Conservation (phyloP, 225 moss, liverwort and hornwort species). For the Bryum argenteum region DNA sequence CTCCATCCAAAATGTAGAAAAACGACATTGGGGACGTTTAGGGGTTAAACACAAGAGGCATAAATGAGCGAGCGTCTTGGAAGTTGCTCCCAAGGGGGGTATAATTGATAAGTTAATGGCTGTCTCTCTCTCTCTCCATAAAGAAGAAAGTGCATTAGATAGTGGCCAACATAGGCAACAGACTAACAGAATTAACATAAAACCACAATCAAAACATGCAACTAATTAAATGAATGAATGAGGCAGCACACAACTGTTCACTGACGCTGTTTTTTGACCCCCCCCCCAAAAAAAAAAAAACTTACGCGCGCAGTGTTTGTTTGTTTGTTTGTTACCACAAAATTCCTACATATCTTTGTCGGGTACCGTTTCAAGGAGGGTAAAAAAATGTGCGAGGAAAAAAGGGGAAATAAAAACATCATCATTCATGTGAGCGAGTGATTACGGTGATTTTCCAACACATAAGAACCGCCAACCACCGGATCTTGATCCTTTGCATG, state of each 20-base stretch:
- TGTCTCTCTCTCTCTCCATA: too few species aligned
- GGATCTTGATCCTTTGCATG: constrained; percentile 28
- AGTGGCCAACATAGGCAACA: constrained; percentile 37
- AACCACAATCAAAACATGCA: constrained; percentile 18
- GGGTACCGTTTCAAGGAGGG: neutral
- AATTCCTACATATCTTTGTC: neutral
- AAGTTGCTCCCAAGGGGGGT: constrained; percentile 4
- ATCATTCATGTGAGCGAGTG: constrained; percentile 21
- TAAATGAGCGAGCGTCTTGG: neutral
- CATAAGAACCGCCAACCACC: constrained; percentile 33
- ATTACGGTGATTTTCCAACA: constrained; percentile 33
- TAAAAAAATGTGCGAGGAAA: neutral
- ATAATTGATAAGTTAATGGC: constrained; percentile 5
- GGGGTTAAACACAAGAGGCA: too few species aligned
- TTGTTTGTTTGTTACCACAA: neutral
- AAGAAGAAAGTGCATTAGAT: neutral
- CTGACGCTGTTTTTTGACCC: constrained; percentile 22
- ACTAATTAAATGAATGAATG: neutral
- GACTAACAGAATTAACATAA: neutral
- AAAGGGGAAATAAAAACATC: neutral
- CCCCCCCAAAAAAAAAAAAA: neutral
- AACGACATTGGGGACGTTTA: too few species aligned
- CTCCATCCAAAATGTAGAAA: too few species aligned
- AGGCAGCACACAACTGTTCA: constrained; percentile 20
- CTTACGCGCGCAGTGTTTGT: neutral